phyloP scores from a whole-genome alignment of 306 rosid species.

The Lathyrus sativus region DNA sequence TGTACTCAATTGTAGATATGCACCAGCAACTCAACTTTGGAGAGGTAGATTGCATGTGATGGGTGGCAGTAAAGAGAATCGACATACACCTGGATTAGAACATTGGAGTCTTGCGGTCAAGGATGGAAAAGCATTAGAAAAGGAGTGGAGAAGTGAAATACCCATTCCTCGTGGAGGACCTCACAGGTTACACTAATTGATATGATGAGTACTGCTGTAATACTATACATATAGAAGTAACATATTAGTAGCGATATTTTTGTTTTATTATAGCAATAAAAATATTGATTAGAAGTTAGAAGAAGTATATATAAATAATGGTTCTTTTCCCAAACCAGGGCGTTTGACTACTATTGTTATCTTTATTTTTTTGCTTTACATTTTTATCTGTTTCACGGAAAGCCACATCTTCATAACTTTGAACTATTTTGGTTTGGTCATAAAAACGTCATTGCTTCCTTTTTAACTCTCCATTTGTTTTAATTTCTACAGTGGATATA shows the following conservation, averaged over 20 bases:
- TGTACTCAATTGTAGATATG: conserved; percentile 61
- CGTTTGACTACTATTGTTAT: background rate
- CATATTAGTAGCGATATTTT: conserved; percentile 6
- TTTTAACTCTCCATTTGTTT: conserved; percentile 4
- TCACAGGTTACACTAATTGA: conserved; percentile 62
- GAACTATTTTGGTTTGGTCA: conserved; percentile 30
- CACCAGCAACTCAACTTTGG: conserved; percentile 97
- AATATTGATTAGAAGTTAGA: background rate
- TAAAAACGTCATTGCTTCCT: conserved; percentile 10
- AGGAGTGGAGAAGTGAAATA: conserved; percentile 75
- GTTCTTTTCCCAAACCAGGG: conserved; percentile 10
- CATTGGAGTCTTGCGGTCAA: conserved; percentile 95
- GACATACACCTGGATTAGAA: conserved; percentile 87
- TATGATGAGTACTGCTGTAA: background rate
- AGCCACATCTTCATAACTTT: background rate
- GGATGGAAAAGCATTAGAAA: conserved; percentile 77
- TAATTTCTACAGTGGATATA: conserved; percentile 21
- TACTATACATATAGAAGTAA: conserved; percentile 1
- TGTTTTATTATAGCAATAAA: conserved; percentile 2
- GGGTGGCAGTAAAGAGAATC: conserved; percentile 99
- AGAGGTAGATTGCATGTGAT: conserved; percentile 95
- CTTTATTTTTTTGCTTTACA: background rate
- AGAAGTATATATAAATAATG: background rate
- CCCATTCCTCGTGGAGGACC: conserved; percentile 98
- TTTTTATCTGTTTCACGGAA: background rate